A percentile compares a stretch with the other conserved stretches of the same genome.
phyloP scores from a whole-genome alignment of 441 rosid species.

The Flueggea neowawraea region DNA sequence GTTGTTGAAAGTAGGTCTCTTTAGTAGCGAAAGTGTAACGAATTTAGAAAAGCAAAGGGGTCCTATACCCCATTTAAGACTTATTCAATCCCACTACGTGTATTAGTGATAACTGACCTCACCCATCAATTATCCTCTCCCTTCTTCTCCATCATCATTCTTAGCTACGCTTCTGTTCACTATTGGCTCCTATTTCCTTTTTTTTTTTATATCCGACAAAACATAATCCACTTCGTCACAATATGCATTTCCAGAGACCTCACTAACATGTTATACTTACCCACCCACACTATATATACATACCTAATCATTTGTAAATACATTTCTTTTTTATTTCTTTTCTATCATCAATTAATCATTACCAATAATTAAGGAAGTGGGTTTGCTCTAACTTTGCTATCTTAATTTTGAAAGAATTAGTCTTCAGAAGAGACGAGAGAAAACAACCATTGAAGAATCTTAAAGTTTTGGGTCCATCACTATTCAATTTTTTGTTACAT shows the following conservation, averaged over 20 bases:
- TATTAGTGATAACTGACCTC: slow-evolving; percentile 34
- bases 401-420: slow-evolving; percentile 1
- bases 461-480: too few species aligned
- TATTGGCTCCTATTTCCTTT: slow-evolving; percentile 15
- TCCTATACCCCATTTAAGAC: slow-evolving; percentile 10
- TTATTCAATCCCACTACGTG: slow-evolving; percentile 10
- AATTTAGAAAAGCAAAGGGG: slow-evolving; percentile 25
- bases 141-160: slow-evolving; percentile 22
- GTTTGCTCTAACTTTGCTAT: slow-evolving; percentile 1
- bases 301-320: slow-evolving; percentile 18
- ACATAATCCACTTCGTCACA: too few species aligned
- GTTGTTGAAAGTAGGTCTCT: not conserved
- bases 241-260: too few species aligned
- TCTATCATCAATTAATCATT: not conserved
- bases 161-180: slow-evolving; percentile 10
- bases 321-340: slow-evolving; percentile 3
- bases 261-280: too few species aligned
- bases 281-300: too few species aligned
- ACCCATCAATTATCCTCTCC: slow-evolving; percentile 20
- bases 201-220: too few species aligned
- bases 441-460: slow-evolving; percentile 6
- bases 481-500: too few species aligned
- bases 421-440: slow-evolving; percentile 2
- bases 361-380: slow-evolving; percentile 3
- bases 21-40: slow-evolving; percentile 2